These are phyloP conservation scores for Cladobotryum protrusum DNA, from an alignment of 2,329 filamentous ascomycete species.

Conservation along the genomic window DNA sequence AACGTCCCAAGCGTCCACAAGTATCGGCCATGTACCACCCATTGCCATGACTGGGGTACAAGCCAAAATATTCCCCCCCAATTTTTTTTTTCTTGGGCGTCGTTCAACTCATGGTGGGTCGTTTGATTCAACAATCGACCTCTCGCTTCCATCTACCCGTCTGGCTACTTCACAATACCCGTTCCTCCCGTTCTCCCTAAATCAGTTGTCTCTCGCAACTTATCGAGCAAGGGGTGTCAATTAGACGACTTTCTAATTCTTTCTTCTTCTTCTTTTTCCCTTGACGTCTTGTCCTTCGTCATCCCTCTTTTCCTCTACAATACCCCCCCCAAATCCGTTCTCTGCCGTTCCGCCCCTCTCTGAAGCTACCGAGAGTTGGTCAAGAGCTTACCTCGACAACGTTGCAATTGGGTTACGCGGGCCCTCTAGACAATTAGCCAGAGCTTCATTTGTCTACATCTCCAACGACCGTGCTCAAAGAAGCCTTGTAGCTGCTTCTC, in stretches of 20 bases:
- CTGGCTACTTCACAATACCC: slow-evolving; percentile 12
- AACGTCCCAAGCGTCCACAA: background rate
- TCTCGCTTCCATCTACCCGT: slow-evolving; percentile 16
- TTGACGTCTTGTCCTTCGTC: background rate
- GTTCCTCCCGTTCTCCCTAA: background rate
- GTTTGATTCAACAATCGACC: slow-evolving; percentile 30
- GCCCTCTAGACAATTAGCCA: background rate
- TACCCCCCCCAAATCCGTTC: slow-evolving; percentile 1
- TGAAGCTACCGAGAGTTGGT: slow-evolving; percentile 17
- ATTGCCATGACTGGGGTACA: slow-evolving; percentile 3
- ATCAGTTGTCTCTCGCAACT: background rate
- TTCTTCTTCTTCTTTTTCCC: slow-evolving; percentile 12
- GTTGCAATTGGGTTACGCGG: slow-evolving; percentile 3
- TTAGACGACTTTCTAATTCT: slow-evolving; percentile 14
- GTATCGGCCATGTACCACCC: slow-evolving; percentile 5
- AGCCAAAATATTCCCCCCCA: slow-evolving; percentile 27
- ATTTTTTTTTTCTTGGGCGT: slow-evolving; percentile 23
- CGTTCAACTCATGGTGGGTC: slow-evolving; percentile 28
- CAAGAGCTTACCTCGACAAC: slow-evolving; percentile 1
- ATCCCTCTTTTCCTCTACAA: slow-evolving; percentile 1
- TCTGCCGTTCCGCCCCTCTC: slow-evolving; percentile 10
- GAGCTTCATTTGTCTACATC: background rate
- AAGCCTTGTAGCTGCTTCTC: slow-evolving; percentile 3
- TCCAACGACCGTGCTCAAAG: slow-evolving; percentile 5
- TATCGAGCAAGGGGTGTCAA: background rate